These are phyloP conservation scores for Albizia julibrissin DNA, from an alignment of 306 rosid genomes.

Conservation along the genomic window DNA sequence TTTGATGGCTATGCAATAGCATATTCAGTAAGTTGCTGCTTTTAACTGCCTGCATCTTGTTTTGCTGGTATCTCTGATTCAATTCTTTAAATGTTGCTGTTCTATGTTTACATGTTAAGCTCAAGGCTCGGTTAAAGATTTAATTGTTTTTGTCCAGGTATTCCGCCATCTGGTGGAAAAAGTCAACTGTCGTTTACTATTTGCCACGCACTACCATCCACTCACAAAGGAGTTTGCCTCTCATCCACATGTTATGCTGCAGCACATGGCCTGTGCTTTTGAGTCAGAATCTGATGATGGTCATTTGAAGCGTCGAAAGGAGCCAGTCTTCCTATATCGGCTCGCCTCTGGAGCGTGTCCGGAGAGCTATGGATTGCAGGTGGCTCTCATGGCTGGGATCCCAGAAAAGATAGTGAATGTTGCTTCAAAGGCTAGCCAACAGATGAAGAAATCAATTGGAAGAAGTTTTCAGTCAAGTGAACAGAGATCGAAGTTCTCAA, in stretches of 20 bases:
- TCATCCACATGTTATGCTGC: constrained; percentile 85
- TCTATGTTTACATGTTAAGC: constrained; percentile 8
- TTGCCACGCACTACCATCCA: constrained; percentile 96
- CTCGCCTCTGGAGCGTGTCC: constrained; percentile 86
- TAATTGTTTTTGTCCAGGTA: constrained; percentile 54
- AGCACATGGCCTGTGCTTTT: constrained; percentile 94
- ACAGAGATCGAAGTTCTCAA: constrained; percentile 82
- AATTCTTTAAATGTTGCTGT: not conserved
- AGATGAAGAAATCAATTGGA: constrained; percentile 67
- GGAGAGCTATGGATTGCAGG: constrained; percentile 92
- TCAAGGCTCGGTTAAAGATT: not conserved
- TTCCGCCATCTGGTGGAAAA: constrained; percentile 86
- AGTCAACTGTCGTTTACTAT: constrained; percentile 88
- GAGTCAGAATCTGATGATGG: constrained; percentile 54
- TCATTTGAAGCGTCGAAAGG: constrained; percentile 48
- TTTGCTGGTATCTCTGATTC: not conserved
- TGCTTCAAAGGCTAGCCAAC: constrained; percentile 79
- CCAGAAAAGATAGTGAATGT: constrained; percentile 64
- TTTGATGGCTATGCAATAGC: constrained; percentile 99
- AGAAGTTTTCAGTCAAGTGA: constrained; percentile 65
- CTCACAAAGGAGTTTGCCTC: constrained; percentile 90
- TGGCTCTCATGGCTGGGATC: constrained; percentile 92
- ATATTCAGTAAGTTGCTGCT: constrained; percentile 67
- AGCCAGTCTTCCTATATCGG: constrained; percentile 77
- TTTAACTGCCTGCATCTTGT: not conserved